These are phyloP conservation scores for Mycena olivaceomarginata DNA, from an alignment of 768 basidiomycete species.

Conservation along the genomic window DNA sequence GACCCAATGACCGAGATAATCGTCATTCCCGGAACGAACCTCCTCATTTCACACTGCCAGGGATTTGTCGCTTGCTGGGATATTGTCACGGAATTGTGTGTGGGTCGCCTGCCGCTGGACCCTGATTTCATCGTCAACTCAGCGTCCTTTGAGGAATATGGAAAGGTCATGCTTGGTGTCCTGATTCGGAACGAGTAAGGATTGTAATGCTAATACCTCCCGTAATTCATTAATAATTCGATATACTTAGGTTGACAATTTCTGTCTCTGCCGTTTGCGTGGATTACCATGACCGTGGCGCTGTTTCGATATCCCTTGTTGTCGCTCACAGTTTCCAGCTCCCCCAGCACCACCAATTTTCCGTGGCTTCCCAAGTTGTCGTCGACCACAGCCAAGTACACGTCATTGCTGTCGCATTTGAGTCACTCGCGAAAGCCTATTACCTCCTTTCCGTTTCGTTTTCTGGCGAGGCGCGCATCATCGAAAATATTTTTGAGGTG, in stretches of 20 bases:
- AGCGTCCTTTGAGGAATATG: slow-evolving; percentile 17
- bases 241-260: background rate
- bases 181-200: background rate
- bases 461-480: background rate
- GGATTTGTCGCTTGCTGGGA: slow-evolving; percentile 16
- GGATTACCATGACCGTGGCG: background rate
- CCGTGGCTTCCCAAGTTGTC: background rate
- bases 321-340: background rate
- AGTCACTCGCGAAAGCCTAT: background rate
- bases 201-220: too few species aligned
- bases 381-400: slow-evolving; percentile 1
- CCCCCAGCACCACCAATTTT: background rate
- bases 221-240: background rate
- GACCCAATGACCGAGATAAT: background rate
- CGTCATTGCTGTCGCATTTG: background rate
- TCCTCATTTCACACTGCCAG: background rate
- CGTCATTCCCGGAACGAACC: slow-evolving; percentile 6
- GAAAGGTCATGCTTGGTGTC: slow-evolving; percentile 6
- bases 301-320: background rate
- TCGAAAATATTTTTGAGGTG: background rate
- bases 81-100: background rate
- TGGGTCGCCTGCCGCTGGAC: background rate
- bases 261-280: background rate
- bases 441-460: background rate
- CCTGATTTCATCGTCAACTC: background rate